Evolutionary conservation across 164 flowering plant genomes (phyloP), one percentile per base, ranked within the genome.

Genomic region (Cinnamomum chago): DNA sequence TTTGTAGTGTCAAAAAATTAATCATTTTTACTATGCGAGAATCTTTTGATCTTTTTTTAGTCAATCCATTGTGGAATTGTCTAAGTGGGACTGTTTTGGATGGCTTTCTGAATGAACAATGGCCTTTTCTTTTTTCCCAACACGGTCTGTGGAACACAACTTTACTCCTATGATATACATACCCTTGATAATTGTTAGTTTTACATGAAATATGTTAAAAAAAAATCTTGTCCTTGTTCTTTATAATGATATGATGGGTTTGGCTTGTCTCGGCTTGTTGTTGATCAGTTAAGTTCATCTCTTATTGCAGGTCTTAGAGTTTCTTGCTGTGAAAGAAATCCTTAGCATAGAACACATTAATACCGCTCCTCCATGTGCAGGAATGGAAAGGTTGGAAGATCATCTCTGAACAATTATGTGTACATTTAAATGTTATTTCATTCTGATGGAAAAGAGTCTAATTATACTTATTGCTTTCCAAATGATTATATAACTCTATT

Each of bases 311-410:
- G 75, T 70, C 18, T 81, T 95, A 51, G 97, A 94, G 85, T 87
- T 83, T 81, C 84, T 93, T 76, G 98, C 94, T 4, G 65, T 66
- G 67, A 86, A 83, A 76, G 86, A 85, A 81, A 85, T 92, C 62
- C 92, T 95, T 74, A 87, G 92, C 23, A 62, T 78, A 60, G 97
- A 91, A 28, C 97, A 87, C 73, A 92, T 95, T 50, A 81, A 75
- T 77, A 86, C 83, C 47, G 92, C 85, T 75, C 94, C 99, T 71
- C 95, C 90, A 28, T 82, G 91, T 84, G 84, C 80, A 73, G 98
- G 95, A 81, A 89, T 91, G 86, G 98, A 95, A 85, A 95, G 99
- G 99, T 94, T 67, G 81, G 87, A 50, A 30, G 9, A 65, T 51
- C 23, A 50, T 65, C 11, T 40, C 10, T 74, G 50, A 14, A 1